Conservation (phyloP, 371 early-diverging fungal genomes). For the Mucor piriformis region DNA sequence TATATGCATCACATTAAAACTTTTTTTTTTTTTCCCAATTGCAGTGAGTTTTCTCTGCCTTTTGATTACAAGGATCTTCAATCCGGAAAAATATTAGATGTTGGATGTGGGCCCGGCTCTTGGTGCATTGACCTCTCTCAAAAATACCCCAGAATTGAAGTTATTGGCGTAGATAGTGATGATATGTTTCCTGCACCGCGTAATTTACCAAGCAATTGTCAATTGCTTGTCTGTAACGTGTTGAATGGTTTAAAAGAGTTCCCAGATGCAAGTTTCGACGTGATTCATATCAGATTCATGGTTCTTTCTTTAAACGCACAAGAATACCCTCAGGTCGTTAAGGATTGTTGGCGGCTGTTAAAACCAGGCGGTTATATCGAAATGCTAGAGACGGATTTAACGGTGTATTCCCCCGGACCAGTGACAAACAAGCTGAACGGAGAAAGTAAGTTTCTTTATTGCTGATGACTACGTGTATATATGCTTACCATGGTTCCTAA, state of each 20-base stretch:
- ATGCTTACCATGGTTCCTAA: background rate
- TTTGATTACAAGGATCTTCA: constrained; percentile 27
- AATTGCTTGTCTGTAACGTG: constrained; percentile 28
- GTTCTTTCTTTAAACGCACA: constrained; percentile 25
- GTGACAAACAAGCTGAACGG: constrained; percentile 27
- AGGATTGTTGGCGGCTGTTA: constrained; percentile 34
- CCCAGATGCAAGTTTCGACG: constrained; percentile 31
- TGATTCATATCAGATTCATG: constrained; percentile 38
- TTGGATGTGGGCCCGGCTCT: constrained; percentile 42
- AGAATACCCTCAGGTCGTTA: constrained; percentile 31
- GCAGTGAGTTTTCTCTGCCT: constrained; percentile 33
- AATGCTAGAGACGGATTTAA: constrained; percentile 37
- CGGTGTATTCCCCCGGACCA: constrained; percentile 34
- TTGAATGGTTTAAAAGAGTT: constrained; percentile 26
- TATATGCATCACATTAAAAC: too few species aligned
- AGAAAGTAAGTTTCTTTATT: constrained; percentile 25
- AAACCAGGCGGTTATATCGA: constrained; percentile 38
- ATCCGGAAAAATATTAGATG: constrained; percentile 24
- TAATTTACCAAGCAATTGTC: constrained; percentile 35
- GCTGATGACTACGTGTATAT: background rate
- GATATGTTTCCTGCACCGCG: constrained; percentile 35
- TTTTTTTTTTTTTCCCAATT: background rate
- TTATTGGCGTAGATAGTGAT: constrained; percentile 37
- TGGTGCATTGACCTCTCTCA: constrained; percentile 42
- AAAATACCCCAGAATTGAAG: constrained; percentile 30